Evolutionary conservation across 2,329 filamentous ascomycete species (phyloP), one percentile per base, ranked within the genome.

Genomic region (Hypoxylon rubiginosum): DNA sequence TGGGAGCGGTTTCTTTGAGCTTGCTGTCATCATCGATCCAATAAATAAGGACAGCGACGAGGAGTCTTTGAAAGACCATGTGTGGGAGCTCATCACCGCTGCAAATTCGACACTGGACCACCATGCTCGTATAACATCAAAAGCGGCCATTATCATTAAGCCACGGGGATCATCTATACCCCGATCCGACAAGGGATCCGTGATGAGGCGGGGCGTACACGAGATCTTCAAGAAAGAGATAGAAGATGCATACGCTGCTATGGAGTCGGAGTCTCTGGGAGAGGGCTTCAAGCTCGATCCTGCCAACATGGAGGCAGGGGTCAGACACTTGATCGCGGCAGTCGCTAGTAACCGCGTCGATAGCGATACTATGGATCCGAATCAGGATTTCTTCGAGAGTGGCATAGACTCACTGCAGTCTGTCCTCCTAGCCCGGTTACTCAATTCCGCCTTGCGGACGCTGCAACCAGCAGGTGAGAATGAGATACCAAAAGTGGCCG

Each of bases 351-450:
- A 64, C 21, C 57, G n/a, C 45, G 56, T 59, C 46, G 55, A 52
- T 65, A 39, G 59, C 45, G 48, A 52, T 21, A 46, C 26, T 6
- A 58, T 63, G 34, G 34, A n/a, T 24, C 30, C 26, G 1, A 60
- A 71, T 2, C 68, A 77, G 17, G 74, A 76, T 56, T 71, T 77
- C 24, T 75, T 77, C 36, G 71, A 76, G 50, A 62, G 66, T 10
- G 75, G 75, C 0, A 73, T 77, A 72, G 73, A 77, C 34, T 77
- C 75, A 1, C 41, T 78, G n/a, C 72, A 77, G 28, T 68, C 74
- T n/a, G 67, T 72, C 17, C 67, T 58, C 5, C 41, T 76, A 13
- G 46, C 63, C 10, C 60, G 72, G 9, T n/a, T 64, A 11, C 57
- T 74, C n/a, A 64, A 49, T 15, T 50, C 56, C 1, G 50, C 59